Evolutionary conservation across 208 protist genomes (phyloP).

Genomic region (Leishmania tarentolae): DNA sequence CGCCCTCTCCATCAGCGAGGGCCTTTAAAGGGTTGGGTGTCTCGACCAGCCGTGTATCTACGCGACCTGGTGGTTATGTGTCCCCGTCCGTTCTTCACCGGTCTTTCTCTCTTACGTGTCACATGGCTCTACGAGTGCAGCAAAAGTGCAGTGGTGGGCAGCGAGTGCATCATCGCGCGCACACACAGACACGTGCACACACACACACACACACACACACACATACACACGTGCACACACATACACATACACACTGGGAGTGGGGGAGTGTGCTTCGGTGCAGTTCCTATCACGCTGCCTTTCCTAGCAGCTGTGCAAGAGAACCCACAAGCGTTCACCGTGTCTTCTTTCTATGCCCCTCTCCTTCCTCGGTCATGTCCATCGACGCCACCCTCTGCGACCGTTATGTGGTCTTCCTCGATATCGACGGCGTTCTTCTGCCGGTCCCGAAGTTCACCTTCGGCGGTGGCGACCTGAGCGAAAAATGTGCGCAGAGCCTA

Average conservation of each 20-base stretch:
- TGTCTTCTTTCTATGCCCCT: constrained; percentile 5
- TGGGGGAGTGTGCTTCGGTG: background rate
- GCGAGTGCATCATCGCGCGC: background rate
- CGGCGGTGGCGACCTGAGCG: constrained; percentile 75
- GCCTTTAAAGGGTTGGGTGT: background rate
- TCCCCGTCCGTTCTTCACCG: background rate
- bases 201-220: background rate
- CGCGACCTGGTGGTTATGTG: background rate
- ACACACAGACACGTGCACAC: background rate
- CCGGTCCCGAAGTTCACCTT: constrained; percentile 83
- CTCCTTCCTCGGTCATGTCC: constrained; percentile 7
- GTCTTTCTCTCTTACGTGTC: background rate
- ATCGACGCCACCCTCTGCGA: constrained; percentile 39
- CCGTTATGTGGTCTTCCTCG: constrained; percentile 81
- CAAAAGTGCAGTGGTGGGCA: background rate
- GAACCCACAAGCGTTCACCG: background rate
- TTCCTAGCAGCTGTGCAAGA: background rate
- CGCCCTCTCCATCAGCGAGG: too few relatives aligned
- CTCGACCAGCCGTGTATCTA: background rate
- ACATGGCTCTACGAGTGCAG: background rate
- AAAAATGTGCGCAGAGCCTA: constrained; percentile 52
- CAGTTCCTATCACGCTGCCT: background rate
- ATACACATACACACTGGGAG: background rate
- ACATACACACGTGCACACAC: background rate
- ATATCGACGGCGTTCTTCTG: constrained; percentile 86